Conservation (phyloP, 2,329 filamentous ascomycete genomes). For the Gaeumannomyces sp. region DNA sequence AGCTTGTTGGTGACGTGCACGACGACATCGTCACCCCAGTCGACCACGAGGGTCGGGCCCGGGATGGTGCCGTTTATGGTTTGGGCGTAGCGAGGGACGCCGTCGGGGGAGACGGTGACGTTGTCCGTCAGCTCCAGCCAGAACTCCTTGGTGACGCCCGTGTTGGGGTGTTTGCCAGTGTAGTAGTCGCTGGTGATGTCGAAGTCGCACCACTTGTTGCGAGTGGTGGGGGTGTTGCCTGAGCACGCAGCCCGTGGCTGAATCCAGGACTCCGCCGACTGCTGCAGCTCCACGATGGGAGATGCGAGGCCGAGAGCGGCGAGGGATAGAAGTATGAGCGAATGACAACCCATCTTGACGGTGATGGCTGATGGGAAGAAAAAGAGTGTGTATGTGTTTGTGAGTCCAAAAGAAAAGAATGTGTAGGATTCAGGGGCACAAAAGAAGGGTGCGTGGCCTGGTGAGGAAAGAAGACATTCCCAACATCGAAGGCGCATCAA, state of each 20-base stretch:
- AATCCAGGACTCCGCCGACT: no score
- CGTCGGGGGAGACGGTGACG: conserved; percentile 36
- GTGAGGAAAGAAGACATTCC: background rate
- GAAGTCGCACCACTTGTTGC: conserved; percentile 38
- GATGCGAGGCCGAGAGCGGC: no score
- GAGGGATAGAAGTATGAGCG: background rate
- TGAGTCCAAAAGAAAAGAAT: background rate
- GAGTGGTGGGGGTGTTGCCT: conserved; percentile 7
- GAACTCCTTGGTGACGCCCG: conserved; percentile 45
- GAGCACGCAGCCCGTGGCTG: background rate
- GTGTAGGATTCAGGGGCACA: background rate
- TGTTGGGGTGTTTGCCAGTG: conserved; percentile 31
- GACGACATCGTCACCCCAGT: conserved; percentile 31
- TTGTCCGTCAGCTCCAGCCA: conserved; percentile 24
- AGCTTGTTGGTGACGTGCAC: conserved; percentile 28
- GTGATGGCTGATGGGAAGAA: background rate
- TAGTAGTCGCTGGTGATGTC: conserved; percentile 42
- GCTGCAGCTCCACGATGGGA: no score
- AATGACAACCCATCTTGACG: background rate
- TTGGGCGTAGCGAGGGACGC: conserved; percentile 31
- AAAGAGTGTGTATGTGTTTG: background rate
- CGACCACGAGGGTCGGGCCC: conserved; percentile 25
- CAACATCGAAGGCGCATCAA: no score
- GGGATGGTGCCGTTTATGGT: conserved; percentile 29
- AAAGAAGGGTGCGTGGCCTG: background rate